Conservation (phyloP, 192 early-diverging fungal species). For the Coemansia sp. region DNA sequence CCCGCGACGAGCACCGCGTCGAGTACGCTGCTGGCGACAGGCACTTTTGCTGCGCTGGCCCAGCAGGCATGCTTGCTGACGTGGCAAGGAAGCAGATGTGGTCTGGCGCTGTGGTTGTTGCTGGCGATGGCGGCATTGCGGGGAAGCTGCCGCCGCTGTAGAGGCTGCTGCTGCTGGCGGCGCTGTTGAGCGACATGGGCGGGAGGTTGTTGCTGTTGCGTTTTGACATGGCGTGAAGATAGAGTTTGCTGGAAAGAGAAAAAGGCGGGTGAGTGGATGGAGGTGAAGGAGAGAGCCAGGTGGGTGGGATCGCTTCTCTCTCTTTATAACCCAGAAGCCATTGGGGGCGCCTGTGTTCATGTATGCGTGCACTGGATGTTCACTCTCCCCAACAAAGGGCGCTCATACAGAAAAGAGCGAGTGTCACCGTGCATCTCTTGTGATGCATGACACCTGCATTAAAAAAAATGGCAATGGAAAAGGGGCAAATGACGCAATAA, state of each 20-base stretch:
- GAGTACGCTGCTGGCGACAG: background rate
- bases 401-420: background rate
- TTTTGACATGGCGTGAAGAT: background rate
- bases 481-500: background rate
- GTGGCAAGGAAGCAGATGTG: background rate
- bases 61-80: background rate
- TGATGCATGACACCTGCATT: background rate
- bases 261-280: background rate
- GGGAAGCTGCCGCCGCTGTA: conserved; percentile 3
- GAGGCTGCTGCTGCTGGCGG: conserved; percentile 4
- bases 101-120: background rate
- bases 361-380: background rate
- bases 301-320: background rate
- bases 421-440: background rate
- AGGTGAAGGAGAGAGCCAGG: background rate
- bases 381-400: background rate
- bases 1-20: conserved; percentile 17
- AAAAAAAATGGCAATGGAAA: background rate
- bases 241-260: background rate
- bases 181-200: conserved; percentile 2
- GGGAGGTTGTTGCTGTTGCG: background rate
- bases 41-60: background rate
- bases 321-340: conserved; percentile 1
- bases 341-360: background rate
- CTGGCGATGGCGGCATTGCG: conserved; percentile 11